Evolutionary conservation across 129 eudicot genomes (phyloP), one percentile per base, ranked within the genome.

Genomic region (Flaveria trinervia): DNA sequence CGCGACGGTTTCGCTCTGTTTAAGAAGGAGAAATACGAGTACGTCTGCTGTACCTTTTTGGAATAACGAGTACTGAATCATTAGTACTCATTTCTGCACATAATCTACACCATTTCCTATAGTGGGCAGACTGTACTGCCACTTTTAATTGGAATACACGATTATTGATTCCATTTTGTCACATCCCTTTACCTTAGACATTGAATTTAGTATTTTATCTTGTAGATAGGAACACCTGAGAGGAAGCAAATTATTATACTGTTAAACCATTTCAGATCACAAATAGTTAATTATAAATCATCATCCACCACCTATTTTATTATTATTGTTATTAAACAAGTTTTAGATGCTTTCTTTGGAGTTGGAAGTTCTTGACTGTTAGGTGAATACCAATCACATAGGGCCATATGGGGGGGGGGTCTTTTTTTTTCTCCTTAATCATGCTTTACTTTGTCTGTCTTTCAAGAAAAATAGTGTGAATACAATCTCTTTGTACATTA

Each of bases 11-110:
- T 94, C 46, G 72, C 83, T 23, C 93, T 82, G 17, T 94, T 94
- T 85, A 94, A 91, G 87, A 87, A 81, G 48, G 96, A 91, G 73
- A 94, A 89, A 81, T 94, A 83, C 52, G 89, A 87, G 98, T 94
- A 88, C 79, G 97, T 86, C 28, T 14, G 28, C 45, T 70, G 82
- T 45, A 66, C 55, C 70, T 51, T 79, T 68, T 55, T 25, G 65
- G 67, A 28, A 64, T 64, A 23, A 30, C 13, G 23, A 16, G 10
- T 52, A 67, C 60, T 55, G 49, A 80, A 80, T 72, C 68, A 65
- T 79, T 65, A 18, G 60, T 43, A n/a, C 78, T 79, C 48, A 79
- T 72, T 64, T 69, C 74, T 26, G 69, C 39, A 22, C 81, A 77
- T 51, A 77, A 77, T 77, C 75, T 23, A 23, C 54, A 10, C 59